Conservation (phyloP, 345 rosid genomes). For the Ricinus communis region DNA sequence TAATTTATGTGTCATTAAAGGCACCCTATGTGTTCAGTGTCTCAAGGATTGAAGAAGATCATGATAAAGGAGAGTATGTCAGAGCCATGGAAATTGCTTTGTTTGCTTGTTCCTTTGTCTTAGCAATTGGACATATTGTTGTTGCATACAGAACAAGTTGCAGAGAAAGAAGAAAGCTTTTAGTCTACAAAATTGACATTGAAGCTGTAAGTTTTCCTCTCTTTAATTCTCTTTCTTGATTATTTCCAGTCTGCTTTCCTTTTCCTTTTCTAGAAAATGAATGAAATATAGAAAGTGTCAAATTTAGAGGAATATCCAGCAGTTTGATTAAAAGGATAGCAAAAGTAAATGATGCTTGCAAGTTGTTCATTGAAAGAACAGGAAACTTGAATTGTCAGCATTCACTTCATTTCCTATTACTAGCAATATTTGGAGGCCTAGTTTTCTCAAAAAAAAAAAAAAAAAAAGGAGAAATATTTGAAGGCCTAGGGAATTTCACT, state of each 20-base stretch:
- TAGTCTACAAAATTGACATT: constrained; percentile 89
- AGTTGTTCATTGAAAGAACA: constrained; percentile 6
- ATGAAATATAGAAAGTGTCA: neutral
- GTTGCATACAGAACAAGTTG: constrained; percentile 88
- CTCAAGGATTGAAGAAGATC: constrained; percentile 9
- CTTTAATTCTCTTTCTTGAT: too few species aligned
- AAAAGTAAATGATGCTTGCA: neutral
- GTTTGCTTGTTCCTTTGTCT: constrained; percentile 55
- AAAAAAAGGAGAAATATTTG: too few species aligned
- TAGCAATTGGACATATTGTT: constrained; percentile 71
- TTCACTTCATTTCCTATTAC: neutral
- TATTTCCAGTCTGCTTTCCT: too few species aligned
- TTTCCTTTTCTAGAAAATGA: too few species aligned
- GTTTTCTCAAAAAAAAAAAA: too few species aligned
- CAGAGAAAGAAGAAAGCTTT: constrained; percentile 84
- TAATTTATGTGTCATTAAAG: constrained; percentile 70
- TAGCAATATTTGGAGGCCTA: neutral
- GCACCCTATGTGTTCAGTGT: constrained; percentile 67
- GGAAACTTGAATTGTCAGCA: constrained; percentile 1
- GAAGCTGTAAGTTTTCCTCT: constrained; percentile 76
- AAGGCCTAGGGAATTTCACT: neutral
- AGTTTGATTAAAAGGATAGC: neutral
- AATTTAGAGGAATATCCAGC: neutral
- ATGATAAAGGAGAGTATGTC: constrained; percentile 42
- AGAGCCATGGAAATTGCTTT: constrained; percentile 66